Evolutionary conservation across 441 rosid genomes (phyloP), one percentile per base, ranked within the genome.

Genomic region (Gossypium schwendimanii): DNA sequence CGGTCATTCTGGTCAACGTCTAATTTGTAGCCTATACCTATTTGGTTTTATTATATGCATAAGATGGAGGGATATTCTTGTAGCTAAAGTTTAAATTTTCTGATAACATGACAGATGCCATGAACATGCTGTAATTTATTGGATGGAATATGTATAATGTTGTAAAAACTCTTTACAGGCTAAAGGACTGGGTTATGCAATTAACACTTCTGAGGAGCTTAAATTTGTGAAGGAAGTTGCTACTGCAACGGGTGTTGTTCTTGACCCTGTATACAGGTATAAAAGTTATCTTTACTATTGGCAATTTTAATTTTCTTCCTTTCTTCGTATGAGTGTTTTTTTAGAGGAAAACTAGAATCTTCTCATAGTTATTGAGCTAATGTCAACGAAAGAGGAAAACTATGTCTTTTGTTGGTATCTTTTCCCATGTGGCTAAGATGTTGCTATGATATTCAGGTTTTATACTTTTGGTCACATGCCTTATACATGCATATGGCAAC

Each of bases 251-350:
- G 91, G 99, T 49, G 86, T 92, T 69, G 75, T 94, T 79, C 91
- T 92, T 60, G 97, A 92, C 71, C 98, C 93, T 45, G 98, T 94
- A 73, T 91, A 94, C 91, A 94, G 97, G 99, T 92, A 76, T 50
- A 36, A 14, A 36, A 23, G 9, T 71, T 63, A 39, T 47, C 14
- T 9, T 21, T 33, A 61, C 66, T 18, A 24, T n/a, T 44, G 21
- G 28, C 33, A 28, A 50, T 26, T 52, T 45, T 17, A 6, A 18
- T 1, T 26, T 73, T 67, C 2, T 73, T 65, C 6, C 14, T 4
- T 24, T 45, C 47, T 58, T 23, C 33, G 9, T 12, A 45, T 21
- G 6, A 18, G 12, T 41, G 11, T 15, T 8, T 0, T 10, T 26
- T 28, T 39, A 15, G 9, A 21, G 1, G 12, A 21, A 28, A 28